Evolutionary conservation across 2,329 filamentous ascomycete species (phyloP).

Genomic region (Drechslerella coelobrocha): DNA sequence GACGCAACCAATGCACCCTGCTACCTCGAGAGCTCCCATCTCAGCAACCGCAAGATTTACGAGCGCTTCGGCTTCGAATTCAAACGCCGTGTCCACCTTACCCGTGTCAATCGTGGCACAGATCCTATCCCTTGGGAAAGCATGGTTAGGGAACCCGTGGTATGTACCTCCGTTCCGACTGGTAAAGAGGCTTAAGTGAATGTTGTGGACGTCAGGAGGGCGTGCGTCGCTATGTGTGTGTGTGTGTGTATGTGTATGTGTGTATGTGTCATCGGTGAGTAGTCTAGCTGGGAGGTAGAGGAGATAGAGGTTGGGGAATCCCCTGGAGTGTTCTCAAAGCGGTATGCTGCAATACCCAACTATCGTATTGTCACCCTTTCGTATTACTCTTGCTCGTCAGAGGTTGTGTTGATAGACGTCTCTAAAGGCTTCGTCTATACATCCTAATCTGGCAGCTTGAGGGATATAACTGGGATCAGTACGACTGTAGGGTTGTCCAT

Average conservation of each 20-base stretch:
- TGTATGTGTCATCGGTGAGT: slow-evolving; percentile 9
- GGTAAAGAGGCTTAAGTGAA: slow-evolving; percentile 52
- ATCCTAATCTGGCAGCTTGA: background rate
- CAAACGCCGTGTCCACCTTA: slow-evolving; percentile 66
- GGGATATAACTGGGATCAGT: slow-evolving; percentile 48
- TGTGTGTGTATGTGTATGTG: slow-evolving; percentile 23
- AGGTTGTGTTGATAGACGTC: background rate
- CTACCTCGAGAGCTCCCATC: slow-evolving; percentile 80
- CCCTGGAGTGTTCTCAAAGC: slow-evolving; percentile 5
- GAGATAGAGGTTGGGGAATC: slow-evolving; percentile 23
- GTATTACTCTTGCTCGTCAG: slow-evolving; percentile 22
- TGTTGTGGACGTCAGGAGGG: slow-evolving; percentile 53
- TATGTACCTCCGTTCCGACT: slow-evolving; percentile 53
- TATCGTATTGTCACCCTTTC: slow-evolving; percentile 50
- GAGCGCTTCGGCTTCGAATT: slow-evolving; percentile 75
- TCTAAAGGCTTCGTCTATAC: slow-evolving; percentile 32
- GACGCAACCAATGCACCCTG: slow-evolving; percentile 72
- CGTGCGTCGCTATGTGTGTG: slow-evolving; percentile 29
- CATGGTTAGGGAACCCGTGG: slow-evolving; percentile 77
- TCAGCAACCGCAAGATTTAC: slow-evolving; percentile 74
- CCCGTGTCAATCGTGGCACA: slow-evolving; percentile 60
- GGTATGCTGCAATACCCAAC: slow-evolving; percentile 51
- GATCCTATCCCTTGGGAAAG: slow-evolving; percentile 73
- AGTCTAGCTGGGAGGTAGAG: slow-evolving; percentile 4
- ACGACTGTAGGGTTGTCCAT: slow-evolving; percentile 51